A percentile compares a stretch with the other conserved stretches of the same genome.
Evolutionary conservation across 352 stramenopile genomes (phyloP).

Genomic region (Stramenopiles sp.): DNA sequence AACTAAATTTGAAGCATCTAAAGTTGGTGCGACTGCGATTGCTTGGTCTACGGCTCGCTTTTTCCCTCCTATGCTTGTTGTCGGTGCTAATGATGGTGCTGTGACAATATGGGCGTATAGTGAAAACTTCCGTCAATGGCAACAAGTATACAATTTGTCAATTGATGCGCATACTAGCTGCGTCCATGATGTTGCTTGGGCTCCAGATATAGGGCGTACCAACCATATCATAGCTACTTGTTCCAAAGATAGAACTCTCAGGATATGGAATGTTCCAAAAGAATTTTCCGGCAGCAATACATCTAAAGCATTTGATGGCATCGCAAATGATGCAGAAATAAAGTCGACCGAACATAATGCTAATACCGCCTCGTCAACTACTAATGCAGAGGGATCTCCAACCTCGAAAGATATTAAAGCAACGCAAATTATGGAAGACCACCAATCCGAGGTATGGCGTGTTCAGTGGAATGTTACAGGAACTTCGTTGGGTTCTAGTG

Average conservation of each 20-base stretch:
- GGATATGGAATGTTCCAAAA: slow-evolving; percentile 55
- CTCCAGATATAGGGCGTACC: slow-evolving; percentile 72
- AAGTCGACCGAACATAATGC: slow-evolving; percentile 31
- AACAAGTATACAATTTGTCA: slow-evolving; percentile 54
- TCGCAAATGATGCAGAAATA: slow-evolving; percentile 24
- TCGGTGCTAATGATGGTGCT: slow-evolving; percentile 42
- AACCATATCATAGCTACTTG: slow-evolving; percentile 76
- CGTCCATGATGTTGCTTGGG: slow-evolving; percentile 85
- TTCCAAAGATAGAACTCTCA: slow-evolving; percentile 66
- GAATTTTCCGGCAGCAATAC: slow-evolving; percentile 11
- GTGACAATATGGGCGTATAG: slow-evolving; percentile 63
- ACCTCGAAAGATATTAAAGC: slow-evolving; percentile 47
- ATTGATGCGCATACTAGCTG: slow-evolving; percentile 51
- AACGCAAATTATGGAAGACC: background rate
- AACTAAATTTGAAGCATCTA: slow-evolving; percentile 51
- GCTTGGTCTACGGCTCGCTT: slow-evolving; percentile 83
- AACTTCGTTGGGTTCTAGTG: slow-evolving; percentile 74
- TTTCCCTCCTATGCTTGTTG: slow-evolving; percentile 75
- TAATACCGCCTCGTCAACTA: too few relatives aligned
- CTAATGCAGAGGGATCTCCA: slow-evolving; percentile 43
- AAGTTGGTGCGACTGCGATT: slow-evolving; percentile 62
- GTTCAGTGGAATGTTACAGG: slow-evolving; percentile 90
- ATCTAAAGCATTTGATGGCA: background rate
- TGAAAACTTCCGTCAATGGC: slow-evolving; percentile 54
- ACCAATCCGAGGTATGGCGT: slow-evolving; percentile 72